Conservation (phyloP, 2,329 filamentous ascomycete species). For the Ilyonectria robusta region DNA sequence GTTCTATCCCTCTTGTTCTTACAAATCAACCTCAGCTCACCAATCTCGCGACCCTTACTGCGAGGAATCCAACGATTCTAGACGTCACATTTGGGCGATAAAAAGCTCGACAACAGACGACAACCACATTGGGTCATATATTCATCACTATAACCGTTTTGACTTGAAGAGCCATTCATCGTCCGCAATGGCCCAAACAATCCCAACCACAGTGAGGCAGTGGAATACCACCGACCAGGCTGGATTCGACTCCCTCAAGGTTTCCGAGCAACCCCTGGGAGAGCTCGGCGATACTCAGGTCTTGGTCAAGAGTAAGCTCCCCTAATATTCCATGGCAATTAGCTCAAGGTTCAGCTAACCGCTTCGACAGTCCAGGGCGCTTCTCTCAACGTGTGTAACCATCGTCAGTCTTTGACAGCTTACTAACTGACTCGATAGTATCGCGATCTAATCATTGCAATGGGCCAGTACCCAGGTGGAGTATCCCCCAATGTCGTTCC, state of each 20-base stretch:
- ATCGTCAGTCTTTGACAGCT: background rate
- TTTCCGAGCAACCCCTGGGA: conserved; percentile 70
- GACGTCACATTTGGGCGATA: background rate
- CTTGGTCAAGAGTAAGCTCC: conserved; percentile 69
- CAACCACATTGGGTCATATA: conserved; percentile 2
- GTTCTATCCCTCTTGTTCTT: conserved; percentile 11
- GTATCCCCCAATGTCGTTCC: conserved; percentile 61
- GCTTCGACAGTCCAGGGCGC: conserved; percentile 59
- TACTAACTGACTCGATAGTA: conserved; percentile 51
- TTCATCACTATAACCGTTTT: background rate
- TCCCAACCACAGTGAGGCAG: conserved; percentile 63
- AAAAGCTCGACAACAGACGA: background rate
- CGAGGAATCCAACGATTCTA: background rate
- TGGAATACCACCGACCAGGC: conserved; percentile 64
- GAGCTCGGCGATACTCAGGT: conserved; percentile 79
- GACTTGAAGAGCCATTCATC: conserved; percentile 15
- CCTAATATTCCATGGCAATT: background rate
- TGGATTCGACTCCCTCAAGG: conserved; percentile 72
- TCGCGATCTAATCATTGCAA: conserved; percentile 66
- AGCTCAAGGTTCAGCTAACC: conserved; percentile 19
- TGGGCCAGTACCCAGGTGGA: conserved; percentile 63
- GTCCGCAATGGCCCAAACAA: conserved; percentile 44
- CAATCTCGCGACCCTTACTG: background rate
- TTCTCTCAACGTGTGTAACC: conserved; percentile 62
- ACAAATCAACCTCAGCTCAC: conserved; percentile 16